Conservation (phyloP, 352 stramenopile species). For the Globisporangium nodosum region DNA sequence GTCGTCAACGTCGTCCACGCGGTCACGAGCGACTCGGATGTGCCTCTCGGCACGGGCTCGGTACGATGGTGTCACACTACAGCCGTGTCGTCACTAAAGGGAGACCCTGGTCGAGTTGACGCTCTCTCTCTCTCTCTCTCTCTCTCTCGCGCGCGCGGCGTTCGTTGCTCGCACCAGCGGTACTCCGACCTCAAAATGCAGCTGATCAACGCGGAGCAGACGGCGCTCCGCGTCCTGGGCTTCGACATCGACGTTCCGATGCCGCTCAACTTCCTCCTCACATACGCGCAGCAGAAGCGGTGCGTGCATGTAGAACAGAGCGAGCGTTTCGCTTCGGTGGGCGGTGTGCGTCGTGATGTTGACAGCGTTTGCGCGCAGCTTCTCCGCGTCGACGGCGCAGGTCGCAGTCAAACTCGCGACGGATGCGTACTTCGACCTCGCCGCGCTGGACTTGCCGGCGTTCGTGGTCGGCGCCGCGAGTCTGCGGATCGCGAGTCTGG, state of each 20-base stretch:
- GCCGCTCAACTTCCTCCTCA: slow-evolving; percentile 29
- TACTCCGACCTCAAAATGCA: slow-evolving; percentile 39
- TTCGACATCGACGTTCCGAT: slow-evolving; percentile 44
- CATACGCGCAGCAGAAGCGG: slow-evolving; percentile 22
- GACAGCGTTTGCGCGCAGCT: slow-evolving; percentile 7
- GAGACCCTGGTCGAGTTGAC: background rate
- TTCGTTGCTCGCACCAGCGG: slow-evolving; percentile 15
- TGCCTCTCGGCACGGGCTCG: slow-evolving; percentile 26
- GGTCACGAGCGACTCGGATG: slow-evolving; percentile 17
- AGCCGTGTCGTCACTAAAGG: background rate
- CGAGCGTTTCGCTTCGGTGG: background rate
- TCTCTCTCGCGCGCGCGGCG: background rate
- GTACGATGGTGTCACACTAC: slow-evolving; percentile 8
- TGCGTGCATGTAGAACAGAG: slow-evolving; percentile 6
- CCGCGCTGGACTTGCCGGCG: slow-evolving; percentile 19
- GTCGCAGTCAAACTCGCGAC: slow-evolving; percentile 32
- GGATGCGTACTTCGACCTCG: slow-evolving; percentile 25
- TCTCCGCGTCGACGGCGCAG: slow-evolving; percentile 24
- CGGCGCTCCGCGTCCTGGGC: slow-evolving; percentile 33
- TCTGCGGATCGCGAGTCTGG: slow-evolving; percentile 20
- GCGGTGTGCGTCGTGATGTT: background rate
- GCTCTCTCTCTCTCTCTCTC: background rate
- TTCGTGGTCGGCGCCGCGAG: slow-evolving; percentile 24
- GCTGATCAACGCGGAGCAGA: slow-evolving; percentile 50
- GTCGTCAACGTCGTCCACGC: slow-evolving; percentile 49